A percentile compares a stretch with the other conserved stretches of the same genome.
Conservation (phyloP, 768 basidiomycete species). For the Hysterangium stoloniferum region DNA sequence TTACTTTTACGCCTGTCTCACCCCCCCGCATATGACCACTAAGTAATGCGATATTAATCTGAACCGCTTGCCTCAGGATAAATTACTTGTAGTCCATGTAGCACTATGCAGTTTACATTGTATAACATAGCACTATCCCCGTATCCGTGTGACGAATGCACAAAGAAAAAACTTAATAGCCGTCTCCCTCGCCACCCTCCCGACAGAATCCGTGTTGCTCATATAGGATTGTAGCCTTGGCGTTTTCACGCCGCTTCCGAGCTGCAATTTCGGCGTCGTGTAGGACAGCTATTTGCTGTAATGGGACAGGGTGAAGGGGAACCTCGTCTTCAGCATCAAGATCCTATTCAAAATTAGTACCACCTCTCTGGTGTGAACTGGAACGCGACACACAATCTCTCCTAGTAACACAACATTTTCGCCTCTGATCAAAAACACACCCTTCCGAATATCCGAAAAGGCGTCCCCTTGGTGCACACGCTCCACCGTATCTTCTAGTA, state of each 20-base stretch:
- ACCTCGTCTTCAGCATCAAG: constrained; percentile 89
- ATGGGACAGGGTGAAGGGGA: constrained; percentile 68
- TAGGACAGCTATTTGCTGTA: constrained; percentile 57
- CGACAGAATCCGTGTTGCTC: constrained; percentile 86
- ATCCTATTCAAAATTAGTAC: constrained; percentile 44
- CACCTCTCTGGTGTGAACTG: not conserved
- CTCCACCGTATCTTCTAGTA: constrained; percentile 92
- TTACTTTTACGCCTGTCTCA: not conserved
- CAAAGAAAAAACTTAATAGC: too few relatives aligned
- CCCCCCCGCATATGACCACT: too few relatives aligned
- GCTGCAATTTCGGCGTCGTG: constrained; percentile 65
- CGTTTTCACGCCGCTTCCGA: constrained; percentile 76
- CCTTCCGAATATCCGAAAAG: constrained; percentile 83
- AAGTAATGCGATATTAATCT: not conserved
- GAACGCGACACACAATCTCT: constrained; percentile 73
- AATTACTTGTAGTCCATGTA: not conserved
- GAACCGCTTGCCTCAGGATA: not conserved
- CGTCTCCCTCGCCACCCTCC: constrained; percentile 95
- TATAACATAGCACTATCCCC: constrained; percentile 1
- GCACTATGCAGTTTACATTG: not conserved
- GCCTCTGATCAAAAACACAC: constrained; percentile 90
- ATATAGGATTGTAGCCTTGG: constrained; percentile 74
- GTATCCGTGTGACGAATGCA: too few relatives aligned
- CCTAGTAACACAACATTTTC: constrained; percentile 97
- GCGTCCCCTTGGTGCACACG: constrained; percentile 85